A percentile compares a stretch with the other conserved stretches of the same genome.
Evolutionary conservation across 2,329 filamentous ascomycete species (phyloP).

Genomic region (Pestalotiopsis fici): DNA sequence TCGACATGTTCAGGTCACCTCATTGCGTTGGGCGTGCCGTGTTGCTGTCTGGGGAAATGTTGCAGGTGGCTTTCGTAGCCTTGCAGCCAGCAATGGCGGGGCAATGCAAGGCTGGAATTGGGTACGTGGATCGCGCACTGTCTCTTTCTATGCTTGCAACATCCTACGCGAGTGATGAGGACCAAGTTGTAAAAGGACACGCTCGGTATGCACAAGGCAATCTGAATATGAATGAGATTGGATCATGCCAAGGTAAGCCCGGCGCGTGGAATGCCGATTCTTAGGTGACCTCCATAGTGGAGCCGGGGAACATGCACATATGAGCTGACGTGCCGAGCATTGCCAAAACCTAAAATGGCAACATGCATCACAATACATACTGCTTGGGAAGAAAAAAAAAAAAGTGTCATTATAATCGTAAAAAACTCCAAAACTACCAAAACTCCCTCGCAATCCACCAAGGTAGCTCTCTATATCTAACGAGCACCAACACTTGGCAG

Average conservation of each 20-base stretch:
- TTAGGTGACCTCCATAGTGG: background rate
- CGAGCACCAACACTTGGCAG: background rate
- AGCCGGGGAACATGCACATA: background rate
- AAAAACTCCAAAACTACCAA: conserved; percentile 1
- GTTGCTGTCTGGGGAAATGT: background rate
- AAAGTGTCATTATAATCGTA: conserved; percentile 3
- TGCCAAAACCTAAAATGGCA: background rate
- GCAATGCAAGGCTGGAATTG: background rate
- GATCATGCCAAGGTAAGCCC: background rate
- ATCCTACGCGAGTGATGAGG: background rate
- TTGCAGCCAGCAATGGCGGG: conserved; percentile 2
- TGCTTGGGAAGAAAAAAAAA: background rate
- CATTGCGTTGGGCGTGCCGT: background rate
- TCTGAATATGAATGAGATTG: background rate
- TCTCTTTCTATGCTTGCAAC: too few species aligned
- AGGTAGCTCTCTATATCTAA: conserved; percentile 1
- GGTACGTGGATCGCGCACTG: too few species aligned
- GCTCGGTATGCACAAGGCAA: background rate
- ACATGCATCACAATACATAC: too few species aligned
- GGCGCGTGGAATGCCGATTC: background rate
- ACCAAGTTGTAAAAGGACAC: background rate
- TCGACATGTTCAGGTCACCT: conserved; percentile 57
- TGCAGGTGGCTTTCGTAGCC: background rate
- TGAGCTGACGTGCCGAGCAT: background rate
- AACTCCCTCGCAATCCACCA: background rate